phyloP scores from a whole-genome alignment of 805 yeast species.

The Metschnikowia anglica region DNA sequence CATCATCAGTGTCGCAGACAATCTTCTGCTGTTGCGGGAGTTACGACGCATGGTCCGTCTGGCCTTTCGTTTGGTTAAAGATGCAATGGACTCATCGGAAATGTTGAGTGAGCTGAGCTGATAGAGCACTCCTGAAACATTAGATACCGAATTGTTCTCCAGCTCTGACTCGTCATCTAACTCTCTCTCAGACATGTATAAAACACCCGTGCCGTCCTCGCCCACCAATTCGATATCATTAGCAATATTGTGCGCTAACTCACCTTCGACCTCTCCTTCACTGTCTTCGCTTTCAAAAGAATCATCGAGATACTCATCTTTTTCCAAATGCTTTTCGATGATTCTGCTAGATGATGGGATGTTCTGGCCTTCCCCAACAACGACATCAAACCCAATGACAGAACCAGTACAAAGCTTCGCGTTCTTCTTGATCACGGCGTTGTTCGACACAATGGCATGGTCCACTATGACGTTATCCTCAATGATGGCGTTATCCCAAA shows the following conservation, averaged over 20 bases:
- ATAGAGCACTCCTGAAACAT: slow-evolving; percentile 45
- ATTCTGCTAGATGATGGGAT: slow-evolving; percentile 54
- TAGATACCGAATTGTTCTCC: slow-evolving; percentile 36
- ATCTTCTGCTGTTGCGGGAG: slow-evolving; percentile 29
- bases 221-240: slow-evolving; percentile 40
- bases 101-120: slow-evolving; percentile 48
- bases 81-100: slow-evolving; percentile 60
- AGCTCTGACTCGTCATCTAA: slow-evolving; percentile 36
- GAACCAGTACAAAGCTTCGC: slow-evolving; percentile 64
- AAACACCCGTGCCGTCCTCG: slow-evolving; percentile 49
- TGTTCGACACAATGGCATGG: slow-evolving; percentile 69
- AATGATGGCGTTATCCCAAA: slow-evolving; percentile 81
- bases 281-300: slow-evolving; percentile 42
- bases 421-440: slow-evolving; percentile 53
- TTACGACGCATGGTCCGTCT: slow-evolving; percentile 33
- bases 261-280: slow-evolving; percentile 28
- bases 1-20: slow-evolving; percentile 35
- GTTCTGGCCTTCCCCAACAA: slow-evolving; percentile 52
- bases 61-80: slow-evolving; percentile 47
- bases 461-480: slow-evolving; percentile 60
- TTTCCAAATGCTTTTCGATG: slow-evolving; percentile 46
- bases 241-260: slow-evolving; percentile 8
- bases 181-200: slow-evolving; percentile 49
- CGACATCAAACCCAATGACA: slow-evolving; percentile 75
- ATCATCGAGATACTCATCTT: slow-evolving; percentile 28